A percentile compares a stretch with the other conserved stretches of the same genome.
Evolutionary conservation across 139 green algal species (phyloP).

Genomic region (Pleodorina starrii): DNA sequence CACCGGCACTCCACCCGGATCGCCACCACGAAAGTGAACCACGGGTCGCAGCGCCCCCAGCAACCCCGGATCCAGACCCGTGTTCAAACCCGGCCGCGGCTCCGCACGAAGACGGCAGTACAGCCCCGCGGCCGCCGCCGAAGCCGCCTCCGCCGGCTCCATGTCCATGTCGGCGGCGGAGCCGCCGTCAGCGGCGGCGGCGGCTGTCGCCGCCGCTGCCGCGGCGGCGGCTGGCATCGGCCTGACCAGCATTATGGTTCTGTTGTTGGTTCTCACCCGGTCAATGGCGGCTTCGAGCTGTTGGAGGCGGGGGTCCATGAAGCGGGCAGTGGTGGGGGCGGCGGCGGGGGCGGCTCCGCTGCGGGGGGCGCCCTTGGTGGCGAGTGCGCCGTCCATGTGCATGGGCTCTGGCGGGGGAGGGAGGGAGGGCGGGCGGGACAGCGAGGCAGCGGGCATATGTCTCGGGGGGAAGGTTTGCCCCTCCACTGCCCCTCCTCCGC

Average conservation of each 20-base stretch:
- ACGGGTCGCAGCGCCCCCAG: slow-evolving; percentile 37
- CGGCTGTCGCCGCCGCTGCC: neutral
- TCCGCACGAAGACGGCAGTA: neutral
- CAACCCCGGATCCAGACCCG: slow-evolving; percentile 17
- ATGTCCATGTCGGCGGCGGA: neutral
- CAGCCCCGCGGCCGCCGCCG: neutral
- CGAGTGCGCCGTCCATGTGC: slow-evolving; percentile 11
- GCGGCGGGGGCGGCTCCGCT: neutral
- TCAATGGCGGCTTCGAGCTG: slow-evolving; percentile 64
- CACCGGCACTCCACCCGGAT: neutral
- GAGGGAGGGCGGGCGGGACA: neutral
- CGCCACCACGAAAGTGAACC: neutral
- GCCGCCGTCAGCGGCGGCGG: neutral
- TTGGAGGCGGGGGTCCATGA: slow-evolving; percentile 27
- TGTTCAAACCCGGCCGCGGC: slow-evolving; percentile 37
- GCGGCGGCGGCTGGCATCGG: slow-evolving; percentile 18
- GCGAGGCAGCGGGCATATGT: neutral
- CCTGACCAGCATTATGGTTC: slow-evolving; percentile 65
- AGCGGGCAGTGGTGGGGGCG: neutral
- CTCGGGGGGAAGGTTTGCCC: too few relatives aligned
- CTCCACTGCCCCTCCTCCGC: too few relatives aligned
- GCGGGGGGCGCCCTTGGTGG: neutral
- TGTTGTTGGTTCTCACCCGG: slow-evolving; percentile 52
- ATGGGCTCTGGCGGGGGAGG: slow-evolving; percentile 8
- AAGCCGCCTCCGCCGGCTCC: neutral